Evolutionary conservation across 1,284 basidiomycete genomes (phyloP).

Genomic region (Puccinia brachypodii): DNA sequence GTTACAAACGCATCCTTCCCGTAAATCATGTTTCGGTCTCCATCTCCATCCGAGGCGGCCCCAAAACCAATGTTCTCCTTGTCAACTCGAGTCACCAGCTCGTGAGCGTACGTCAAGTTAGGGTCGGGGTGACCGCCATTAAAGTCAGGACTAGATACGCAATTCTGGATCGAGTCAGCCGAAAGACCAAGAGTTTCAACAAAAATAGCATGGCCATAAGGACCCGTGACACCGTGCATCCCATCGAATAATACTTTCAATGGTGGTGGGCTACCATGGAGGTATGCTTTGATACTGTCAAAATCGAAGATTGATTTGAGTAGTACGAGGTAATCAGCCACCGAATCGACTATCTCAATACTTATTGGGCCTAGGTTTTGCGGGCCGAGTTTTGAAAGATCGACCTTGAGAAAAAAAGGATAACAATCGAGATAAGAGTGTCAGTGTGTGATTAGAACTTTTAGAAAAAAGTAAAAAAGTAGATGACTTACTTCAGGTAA

Average conservation of each 20-base stretch:
- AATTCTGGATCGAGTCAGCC: slow-evolving; percentile 83
- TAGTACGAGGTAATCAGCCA: slow-evolving; percentile 80
- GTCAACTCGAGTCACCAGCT: slow-evolving; percentile 90
- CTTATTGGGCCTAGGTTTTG: slow-evolving; percentile 76
- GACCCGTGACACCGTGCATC: slow-evolving; percentile 93
- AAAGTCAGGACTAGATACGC: slow-evolving; percentile 86
- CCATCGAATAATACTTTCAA: slow-evolving; percentile 95
- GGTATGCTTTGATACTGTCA: slow-evolving; percentile 83
- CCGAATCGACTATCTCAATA: slow-evolving; percentile 91
- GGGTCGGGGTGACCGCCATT: slow-evolving; percentile 97
- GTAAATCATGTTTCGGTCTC: slow-evolving; percentile 99
- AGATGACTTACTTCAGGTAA: slow-evolving; percentile 66
- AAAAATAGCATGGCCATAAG: slow-evolving; percentile 88
- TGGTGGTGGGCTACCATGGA: slow-evolving; percentile 63
- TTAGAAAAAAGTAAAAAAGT: not conserved
- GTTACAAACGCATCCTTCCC: slow-evolving; percentile 97
- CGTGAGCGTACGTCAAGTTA: slow-evolving; percentile 95
- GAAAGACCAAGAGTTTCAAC: slow-evolving; percentile 79
- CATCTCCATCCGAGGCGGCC: slow-evolving; percentile 95
- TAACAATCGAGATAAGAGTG: not conserved
- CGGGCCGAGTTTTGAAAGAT: slow-evolving; percentile 78
- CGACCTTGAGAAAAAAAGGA: slow-evolving; percentile 62
- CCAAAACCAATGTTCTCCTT: slow-evolving; percentile 83
- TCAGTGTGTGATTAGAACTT: not conserved
- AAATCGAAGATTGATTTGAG: slow-evolving; percentile 94